These are phyloP conservation scores for Cylindrotheca fusiformis DNA, from an alignment of 108 stramenopile genomes.

Conservation along the genomic window DNA sequence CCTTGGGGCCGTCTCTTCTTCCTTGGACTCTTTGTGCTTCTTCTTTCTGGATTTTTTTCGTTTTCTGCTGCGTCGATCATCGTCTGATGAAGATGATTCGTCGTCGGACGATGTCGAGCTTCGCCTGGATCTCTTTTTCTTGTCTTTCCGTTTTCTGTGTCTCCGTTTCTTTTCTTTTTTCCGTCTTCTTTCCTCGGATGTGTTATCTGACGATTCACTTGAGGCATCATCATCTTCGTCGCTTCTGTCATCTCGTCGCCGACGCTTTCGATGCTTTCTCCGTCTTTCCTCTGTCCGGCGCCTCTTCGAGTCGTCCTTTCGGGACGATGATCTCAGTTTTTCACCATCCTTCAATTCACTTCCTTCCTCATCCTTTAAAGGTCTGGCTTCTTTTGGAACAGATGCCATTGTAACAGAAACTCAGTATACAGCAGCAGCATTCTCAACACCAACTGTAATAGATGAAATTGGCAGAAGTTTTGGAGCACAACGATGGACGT, in stretches of 20 bases:
- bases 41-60: slow-evolving; percentile 24
- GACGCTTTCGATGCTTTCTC: slow-evolving; percentile 6
- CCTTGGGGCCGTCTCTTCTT: slow-evolving; percentile 42
- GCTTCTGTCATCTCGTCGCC: slow-evolving; percentile 10
- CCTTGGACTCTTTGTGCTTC: slow-evolving; percentile 24
- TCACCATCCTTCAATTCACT: too few species aligned
- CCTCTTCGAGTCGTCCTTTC: too few species aligned
- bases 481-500: too few species aligned
- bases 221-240: slow-evolving; percentile 5
- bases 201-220: slow-evolving; percentile 3
- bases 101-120: slow-evolving; percentile 11
- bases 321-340: too few species aligned
- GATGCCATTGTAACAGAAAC: too few species aligned
- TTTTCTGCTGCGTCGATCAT: slow-evolving; percentile 13
- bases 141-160: slow-evolving; percentile 9
- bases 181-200: slow-evolving; percentile 8
- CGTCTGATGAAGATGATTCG: slow-evolving; percentile 10
- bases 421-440: too few species aligned
- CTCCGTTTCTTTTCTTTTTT: slow-evolving; percentile 17
- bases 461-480: too few species aligned
- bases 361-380: too few species aligned
- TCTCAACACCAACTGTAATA: too few species aligned
- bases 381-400: too few species aligned
- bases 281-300: neutral
- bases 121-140: slow-evolving; percentile 2